A percentile compares a stretch with the other conserved stretches of the same genome.
Evolutionary conservation across 2,329 filamentous ascomycete genomes (phyloP).

Genomic region (Aspergillus carbonarius): DNA sequence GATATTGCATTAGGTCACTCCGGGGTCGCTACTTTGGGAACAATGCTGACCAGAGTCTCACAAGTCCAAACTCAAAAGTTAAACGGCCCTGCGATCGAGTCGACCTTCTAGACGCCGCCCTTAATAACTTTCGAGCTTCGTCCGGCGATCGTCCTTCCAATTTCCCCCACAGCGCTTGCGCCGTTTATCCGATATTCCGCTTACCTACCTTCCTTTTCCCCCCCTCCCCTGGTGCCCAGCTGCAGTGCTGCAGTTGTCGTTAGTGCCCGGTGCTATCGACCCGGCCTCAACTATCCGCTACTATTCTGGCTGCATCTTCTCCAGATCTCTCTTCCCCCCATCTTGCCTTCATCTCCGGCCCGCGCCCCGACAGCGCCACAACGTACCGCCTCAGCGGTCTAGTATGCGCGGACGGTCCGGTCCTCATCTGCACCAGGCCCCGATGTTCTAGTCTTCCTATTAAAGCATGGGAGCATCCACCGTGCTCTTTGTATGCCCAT

Average conservation of each 20-base stretch:
- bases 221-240: not conserved
- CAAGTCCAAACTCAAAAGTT: not conserved
- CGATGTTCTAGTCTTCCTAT: constrained; percentile 12
- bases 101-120: not conserved
- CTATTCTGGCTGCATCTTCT: not conserved
- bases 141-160: constrained; percentile 1
- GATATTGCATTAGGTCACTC: constrained; percentile 7
- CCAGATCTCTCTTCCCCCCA: not conserved
- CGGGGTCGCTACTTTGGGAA: constrained; percentile 1
- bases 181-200: not conserved
- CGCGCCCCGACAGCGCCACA: constrained; percentile 2
- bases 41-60: not conserved
- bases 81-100: not conserved
- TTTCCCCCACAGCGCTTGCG: constrained; percentile 1
- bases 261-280: constrained; percentile 1
- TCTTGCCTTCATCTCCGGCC: constrained; percentile 1
- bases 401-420: constrained; percentile 4
- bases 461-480: constrained; percentile 23
- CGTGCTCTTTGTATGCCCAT: constrained; percentile 25
- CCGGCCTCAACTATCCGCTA: not conserved
- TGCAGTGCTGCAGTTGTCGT: not conserved
- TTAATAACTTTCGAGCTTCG: not conserved
- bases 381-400: not conserved
- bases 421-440: constrained; percentile 3
- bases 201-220: not conserved